A percentile compares a stretch with the other conserved stretches of the same genome.
phyloP scores from a whole-genome alignment of 257 asterid genomes.

The Gentiana macrophylla region DNA sequence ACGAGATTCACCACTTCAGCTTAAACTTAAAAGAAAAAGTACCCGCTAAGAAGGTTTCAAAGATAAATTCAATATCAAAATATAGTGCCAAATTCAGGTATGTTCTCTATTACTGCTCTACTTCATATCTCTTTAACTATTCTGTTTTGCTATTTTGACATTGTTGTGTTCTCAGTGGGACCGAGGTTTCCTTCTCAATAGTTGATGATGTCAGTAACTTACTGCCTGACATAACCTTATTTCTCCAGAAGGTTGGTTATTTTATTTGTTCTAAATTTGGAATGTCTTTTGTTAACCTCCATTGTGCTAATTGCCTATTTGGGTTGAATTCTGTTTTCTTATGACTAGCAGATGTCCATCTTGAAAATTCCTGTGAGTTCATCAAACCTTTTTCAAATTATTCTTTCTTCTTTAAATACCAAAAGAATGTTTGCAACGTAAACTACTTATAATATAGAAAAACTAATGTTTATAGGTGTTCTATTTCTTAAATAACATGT shows the following conservation, averaged over 20 bases:
- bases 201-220: slow-evolving; percentile 34
- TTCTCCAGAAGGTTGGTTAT: slow-evolving; percentile 54
- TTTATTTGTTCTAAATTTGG: not conserved
- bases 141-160: slow-evolving; percentile 1
- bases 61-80: slow-evolving; percentile 48
- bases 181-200: slow-evolving; percentile 53
- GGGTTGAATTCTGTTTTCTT: slow-evolving; percentile 10
- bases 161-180: slow-evolving; percentile 41
- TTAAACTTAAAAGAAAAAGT: slow-evolving; percentile 39
- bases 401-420: not conserved
- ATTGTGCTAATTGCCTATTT: slow-evolving; percentile 5
- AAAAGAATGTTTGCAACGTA: too few relatives aligned
- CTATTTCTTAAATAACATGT: too few relatives aligned
- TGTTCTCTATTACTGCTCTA: slow-evolving; percentile 11
- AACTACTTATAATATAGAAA: too few relatives aligned
- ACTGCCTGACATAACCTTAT: slow-evolving; percentile 30
- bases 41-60: slow-evolving; percentile 42
- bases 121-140: slow-evolving; percentile 4
- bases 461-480: too few relatives aligned
- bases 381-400: not conserved
- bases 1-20: slow-evolving; percentile 43
- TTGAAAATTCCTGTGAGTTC: slow-evolving; percentile 63
- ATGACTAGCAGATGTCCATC: slow-evolving; percentile 46
- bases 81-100: slow-evolving; percentile 72
- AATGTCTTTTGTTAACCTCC: not conserved